Evolutionary conservation across 345 rosid species (phyloP).

Genomic region (Brassica juncea): DNA sequence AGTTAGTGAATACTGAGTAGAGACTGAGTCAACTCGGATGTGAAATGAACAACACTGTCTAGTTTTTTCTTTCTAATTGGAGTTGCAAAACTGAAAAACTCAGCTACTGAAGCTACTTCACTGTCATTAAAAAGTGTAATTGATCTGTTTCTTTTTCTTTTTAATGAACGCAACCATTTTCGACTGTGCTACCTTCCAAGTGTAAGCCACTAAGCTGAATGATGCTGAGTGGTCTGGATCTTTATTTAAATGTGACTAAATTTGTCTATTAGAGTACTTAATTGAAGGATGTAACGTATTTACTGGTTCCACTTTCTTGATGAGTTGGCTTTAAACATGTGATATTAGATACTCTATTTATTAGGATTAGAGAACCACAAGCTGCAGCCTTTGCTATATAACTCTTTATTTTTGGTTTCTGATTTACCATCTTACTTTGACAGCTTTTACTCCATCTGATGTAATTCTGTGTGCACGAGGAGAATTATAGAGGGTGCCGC

Average conservation of each 20-base stretch:
- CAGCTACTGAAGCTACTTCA: constrained; percentile 20
- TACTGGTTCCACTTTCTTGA: background rate
- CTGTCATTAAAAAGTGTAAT: background rate
- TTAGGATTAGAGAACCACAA: background rate
- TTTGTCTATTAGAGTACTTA: no score
- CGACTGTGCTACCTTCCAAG: background rate
- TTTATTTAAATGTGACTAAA: background rate
- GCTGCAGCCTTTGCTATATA: no score
- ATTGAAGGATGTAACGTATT: no score
- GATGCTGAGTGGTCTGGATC: background rate
- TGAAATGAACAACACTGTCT: constrained; percentile 4
- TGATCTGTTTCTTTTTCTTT: background rate
- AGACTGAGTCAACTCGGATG: constrained; percentile 21
- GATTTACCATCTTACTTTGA: background rate
- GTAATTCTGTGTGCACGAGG: background rate
- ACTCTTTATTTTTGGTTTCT: no score
- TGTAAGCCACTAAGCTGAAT: background rate
- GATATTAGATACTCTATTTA: background rate
- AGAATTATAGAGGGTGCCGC: constrained; percentile 38
- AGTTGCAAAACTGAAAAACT: background rate
- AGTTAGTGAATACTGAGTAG: background rate
- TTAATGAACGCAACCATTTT: background rate
- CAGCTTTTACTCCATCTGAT: background rate
- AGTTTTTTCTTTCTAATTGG: background rate
- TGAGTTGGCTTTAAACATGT: background rate